Percentiles rank a stretch among this genome's conserved stretches.
These are phyloP conservation scores for Vachellia collinsii DNA, from an alignment of 306 rosid genomes.

Conservation along the genomic window DNA sequence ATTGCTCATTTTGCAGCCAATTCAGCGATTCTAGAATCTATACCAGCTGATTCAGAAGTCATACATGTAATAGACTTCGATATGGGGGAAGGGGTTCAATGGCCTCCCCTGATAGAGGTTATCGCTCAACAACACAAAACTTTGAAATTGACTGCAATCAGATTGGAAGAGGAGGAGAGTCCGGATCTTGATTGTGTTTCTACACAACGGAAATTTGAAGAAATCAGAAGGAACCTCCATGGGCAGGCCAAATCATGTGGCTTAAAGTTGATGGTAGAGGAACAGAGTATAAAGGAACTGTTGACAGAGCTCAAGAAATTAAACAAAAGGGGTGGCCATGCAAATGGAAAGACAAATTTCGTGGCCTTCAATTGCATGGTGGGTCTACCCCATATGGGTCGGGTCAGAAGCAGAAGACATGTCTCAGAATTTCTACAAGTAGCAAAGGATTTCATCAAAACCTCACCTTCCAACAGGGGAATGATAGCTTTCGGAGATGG, in stretches of 20 bases:
- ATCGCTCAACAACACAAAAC: slow-evolving; percentile 40
- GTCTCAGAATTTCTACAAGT: slow-evolving; percentile 48
- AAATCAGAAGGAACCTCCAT: slow-evolving; percentile 44
- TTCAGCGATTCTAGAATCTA: slow-evolving; percentile 56
- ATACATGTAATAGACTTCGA: slow-evolving; percentile 58
- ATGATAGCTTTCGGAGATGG: slow-evolving; percentile 62
- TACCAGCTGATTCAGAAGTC: slow-evolving; percentile 50
- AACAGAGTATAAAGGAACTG: slow-evolving; percentile 50
- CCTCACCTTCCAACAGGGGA: slow-evolving; percentile 40
- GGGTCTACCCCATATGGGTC: slow-evolving; percentile 61
- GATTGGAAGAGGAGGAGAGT: slow-evolving; percentile 42
- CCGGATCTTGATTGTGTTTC: slow-evolving; percentile 22
- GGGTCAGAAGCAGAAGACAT: slow-evolving; percentile 42
- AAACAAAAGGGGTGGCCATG: slow-evolving; percentile 43
- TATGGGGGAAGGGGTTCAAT: slow-evolving; percentile 59
- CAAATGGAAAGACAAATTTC: slow-evolving; percentile 42
- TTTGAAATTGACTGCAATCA: slow-evolving; percentile 60
- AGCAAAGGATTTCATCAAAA: slow-evolving; percentile 54
- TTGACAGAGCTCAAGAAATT: slow-evolving; percentile 49
- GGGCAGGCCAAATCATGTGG: slow-evolving; percentile 53
- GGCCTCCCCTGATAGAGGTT: slow-evolving; percentile 52
- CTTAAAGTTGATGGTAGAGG: slow-evolving; percentile 55
- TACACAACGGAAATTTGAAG: slow-evolving; percentile 47
- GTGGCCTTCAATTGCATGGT: slow-evolving; percentile 60
- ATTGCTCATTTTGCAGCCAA: slow-evolving; percentile 60